Evolutionary conservation across 495 filamentous ascomycete species (phyloP).

Genomic region (Penicillium cataractarum): DNA sequence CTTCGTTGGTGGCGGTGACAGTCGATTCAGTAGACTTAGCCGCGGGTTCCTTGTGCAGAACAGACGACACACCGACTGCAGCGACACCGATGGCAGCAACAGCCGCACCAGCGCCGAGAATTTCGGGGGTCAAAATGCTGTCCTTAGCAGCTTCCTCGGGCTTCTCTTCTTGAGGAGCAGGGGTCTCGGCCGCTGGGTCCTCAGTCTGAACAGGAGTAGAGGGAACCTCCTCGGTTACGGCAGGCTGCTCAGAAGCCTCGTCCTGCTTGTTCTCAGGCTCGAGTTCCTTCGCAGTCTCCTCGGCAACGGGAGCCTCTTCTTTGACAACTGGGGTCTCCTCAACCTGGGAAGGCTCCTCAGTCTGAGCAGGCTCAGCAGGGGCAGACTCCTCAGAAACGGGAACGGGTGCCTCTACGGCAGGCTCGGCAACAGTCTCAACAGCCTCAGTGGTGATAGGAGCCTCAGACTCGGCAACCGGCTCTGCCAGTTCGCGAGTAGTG

Average conservation of each 20-base stretch:
- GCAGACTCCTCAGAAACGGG: constrained; percentile 10
- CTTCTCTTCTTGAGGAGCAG: constrained; percentile 13
- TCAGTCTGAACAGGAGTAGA: constrained; percentile 1
- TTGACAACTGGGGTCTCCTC: constrained; percentile 6
- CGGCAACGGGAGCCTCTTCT: neutral
- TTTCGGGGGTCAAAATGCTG: constrained; percentile 25
- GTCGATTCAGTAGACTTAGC: constrained; percentile 15
- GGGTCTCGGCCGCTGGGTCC: constrained; percentile 4
- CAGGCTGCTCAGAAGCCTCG: constrained; percentile 1
- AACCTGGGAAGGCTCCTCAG: constrained; percentile 2
- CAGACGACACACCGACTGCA: constrained; percentile 25
- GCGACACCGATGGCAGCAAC: constrained; percentile 29
- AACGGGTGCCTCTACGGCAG: constrained; percentile 3
- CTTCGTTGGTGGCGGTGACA: constrained; percentile 7
- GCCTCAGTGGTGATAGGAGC: neutral
- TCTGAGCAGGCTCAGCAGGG: constrained; percentile 4
- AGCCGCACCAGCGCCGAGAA: constrained; percentile 34
- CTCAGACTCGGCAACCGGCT: neutral
- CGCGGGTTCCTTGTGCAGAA: constrained; percentile 24
- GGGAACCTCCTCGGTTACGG: constrained; percentile 3
- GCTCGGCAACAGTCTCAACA: neutral
- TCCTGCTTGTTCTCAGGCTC: constrained; percentile 1
- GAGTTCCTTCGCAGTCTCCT: neutral
- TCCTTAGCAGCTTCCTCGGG: constrained; percentile 26
- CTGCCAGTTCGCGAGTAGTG: neutral